Percentiles rank a stretch among this genome's conserved stretches.
These are phyloP conservation scores for Pythium oligandrum DNA, from an alignment of 352 stramenopile genomes.

Conservation along the genomic window DNA sequence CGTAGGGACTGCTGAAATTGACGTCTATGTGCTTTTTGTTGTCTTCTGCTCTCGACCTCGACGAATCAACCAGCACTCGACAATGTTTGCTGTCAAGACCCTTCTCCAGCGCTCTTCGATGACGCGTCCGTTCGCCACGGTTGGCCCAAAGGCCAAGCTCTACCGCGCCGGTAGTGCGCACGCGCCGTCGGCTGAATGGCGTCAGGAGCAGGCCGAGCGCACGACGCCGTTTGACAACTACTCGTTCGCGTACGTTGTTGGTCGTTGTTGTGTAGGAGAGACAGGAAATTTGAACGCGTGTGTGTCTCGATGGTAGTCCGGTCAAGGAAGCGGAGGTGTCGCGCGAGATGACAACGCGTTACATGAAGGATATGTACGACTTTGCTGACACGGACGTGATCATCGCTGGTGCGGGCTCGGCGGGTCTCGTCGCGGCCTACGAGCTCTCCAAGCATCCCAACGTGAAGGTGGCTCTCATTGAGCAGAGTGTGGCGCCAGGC, in stretches of 20 bases:
- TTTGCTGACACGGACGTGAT: constrained; percentile 64
- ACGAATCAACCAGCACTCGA: too few relatives aligned
- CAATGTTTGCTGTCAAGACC: constrained; percentile 25
- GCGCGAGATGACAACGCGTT: constrained; percentile 64
- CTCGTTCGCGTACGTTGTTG: constrained; percentile 42
- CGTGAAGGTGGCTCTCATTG: constrained; percentile 53
- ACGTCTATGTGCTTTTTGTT: constrained; percentile 20
- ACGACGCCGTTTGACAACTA: constrained; percentile 55
- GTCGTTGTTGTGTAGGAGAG: neutral
- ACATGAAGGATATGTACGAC: constrained; percentile 77
- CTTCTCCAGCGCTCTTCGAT: constrained; percentile 17
- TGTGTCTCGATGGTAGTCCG: constrained; percentile 18
- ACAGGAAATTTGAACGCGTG: too few relatives aligned
- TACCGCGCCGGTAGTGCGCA: constrained; percentile 33
- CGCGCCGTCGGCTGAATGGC: constrained; percentile 44
- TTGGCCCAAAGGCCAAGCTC: constrained; percentile 40
- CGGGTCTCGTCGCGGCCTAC: constrained; percentile 50
- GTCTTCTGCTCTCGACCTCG: constrained; percentile 8
- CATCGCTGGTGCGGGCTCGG: constrained; percentile 57
- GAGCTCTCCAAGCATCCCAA: constrained; percentile 59
- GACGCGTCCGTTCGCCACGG: constrained; percentile 37
- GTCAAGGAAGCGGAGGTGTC: constrained; percentile 63
- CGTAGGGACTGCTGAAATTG: constrained; percentile 59
- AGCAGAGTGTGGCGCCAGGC: constrained; percentile 52
- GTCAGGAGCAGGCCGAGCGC: constrained; percentile 32